Conservation (phyloP, 345 rosid genomes). For the Gossypium ekmanianum region DNA sequence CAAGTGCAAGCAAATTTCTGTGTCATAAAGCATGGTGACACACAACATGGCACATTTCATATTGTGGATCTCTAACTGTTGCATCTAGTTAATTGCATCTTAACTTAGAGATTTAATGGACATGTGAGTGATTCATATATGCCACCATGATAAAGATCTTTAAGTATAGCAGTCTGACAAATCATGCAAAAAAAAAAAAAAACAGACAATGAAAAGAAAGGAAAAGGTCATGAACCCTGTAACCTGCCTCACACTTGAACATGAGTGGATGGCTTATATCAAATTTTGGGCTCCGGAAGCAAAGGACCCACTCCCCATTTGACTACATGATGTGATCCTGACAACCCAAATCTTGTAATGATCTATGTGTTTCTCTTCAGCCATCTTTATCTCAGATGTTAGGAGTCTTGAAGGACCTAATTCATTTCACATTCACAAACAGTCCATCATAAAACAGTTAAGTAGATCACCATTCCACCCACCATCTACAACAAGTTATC, state of each 20-base stretch:
- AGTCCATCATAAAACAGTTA: slow-evolving; percentile 16
- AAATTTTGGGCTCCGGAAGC: slow-evolving; percentile 13
- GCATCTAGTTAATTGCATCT: background rate
- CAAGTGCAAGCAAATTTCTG: slow-evolving; percentile 23
- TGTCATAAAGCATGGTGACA: slow-evolving; percentile 5
- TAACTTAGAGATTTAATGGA: slow-evolving; percentile 1
- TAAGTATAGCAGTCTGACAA: background rate
- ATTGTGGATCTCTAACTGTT: background rate
- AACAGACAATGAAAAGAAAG: background rate
- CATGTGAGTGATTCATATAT: background rate
- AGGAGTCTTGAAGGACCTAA: slow-evolving; percentile 16
- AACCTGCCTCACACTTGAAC: slow-evolving; percentile 11
- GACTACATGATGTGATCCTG: slow-evolving; percentile 41
- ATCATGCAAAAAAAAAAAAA: slow-evolving; percentile 15
- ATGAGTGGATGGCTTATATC: slow-evolving; percentile 11
- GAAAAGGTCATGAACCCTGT: background rate
- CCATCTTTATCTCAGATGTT: slow-evolving; percentile 29
- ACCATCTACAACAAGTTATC: slow-evolving; percentile 18
- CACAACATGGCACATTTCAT: slow-evolving; percentile 7
- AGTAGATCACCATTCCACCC: slow-evolving; percentile 17
- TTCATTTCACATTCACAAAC: slow-evolving; percentile 23
- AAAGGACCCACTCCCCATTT: slow-evolving; percentile 39
- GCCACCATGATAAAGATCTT: slow-evolving; percentile 13
- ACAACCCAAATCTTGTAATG: slow-evolving; percentile 45
- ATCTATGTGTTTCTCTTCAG: slow-evolving; percentile 52